Conservation (phyloP, 2,329 filamentous ascomycete species). For the Colletotrichum aenigma region DNA sequence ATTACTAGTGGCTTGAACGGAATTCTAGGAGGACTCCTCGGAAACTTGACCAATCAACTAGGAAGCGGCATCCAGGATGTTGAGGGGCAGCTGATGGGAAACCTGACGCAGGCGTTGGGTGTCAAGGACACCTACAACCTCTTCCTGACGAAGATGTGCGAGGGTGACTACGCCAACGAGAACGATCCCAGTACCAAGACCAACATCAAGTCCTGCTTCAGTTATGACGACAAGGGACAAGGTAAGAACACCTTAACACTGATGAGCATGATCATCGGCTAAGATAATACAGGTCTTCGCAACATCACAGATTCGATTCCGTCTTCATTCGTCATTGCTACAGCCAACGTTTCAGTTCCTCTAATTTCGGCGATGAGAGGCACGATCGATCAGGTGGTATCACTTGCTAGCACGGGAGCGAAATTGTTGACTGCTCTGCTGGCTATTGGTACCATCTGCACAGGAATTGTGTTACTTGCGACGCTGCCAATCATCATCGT, state of each 20-base stretch:
- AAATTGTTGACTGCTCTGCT: conserved; percentile 22
- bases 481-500: conserved; percentile 21
- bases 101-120: conserved; percentile 22
- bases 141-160: conserved; percentile 24
- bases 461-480: conserved; percentile 19
- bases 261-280: background rate
- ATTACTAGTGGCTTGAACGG: conserved; percentile 13
- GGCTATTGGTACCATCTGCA: conserved; percentile 16
- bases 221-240: conserved; percentile 7
- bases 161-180: conserved; percentile 19
- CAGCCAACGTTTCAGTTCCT: conserved; percentile 25
- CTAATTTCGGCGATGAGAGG: conserved; percentile 20
- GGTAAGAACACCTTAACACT: background rate
- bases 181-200: conserved; percentile 13
- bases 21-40: conserved; percentile 18
- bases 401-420: conserved; percentile 18
- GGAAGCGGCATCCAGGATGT: conserved; percentile 23
- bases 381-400: conserved; percentile 16
- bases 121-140: conserved; percentile 25
- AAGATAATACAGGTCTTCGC: conserved; percentile 15
- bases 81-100: conserved; percentile 24
- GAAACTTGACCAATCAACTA: conserved; percentile 20
- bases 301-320: conserved; percentile 26
- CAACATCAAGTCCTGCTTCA: conserved; percentile 5
- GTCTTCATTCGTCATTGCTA: conserved; percentile 22